phyloP scores from a whole-genome alignment of 1,284 basidiomycete genomes.

The Boletus smithii region DNA sequence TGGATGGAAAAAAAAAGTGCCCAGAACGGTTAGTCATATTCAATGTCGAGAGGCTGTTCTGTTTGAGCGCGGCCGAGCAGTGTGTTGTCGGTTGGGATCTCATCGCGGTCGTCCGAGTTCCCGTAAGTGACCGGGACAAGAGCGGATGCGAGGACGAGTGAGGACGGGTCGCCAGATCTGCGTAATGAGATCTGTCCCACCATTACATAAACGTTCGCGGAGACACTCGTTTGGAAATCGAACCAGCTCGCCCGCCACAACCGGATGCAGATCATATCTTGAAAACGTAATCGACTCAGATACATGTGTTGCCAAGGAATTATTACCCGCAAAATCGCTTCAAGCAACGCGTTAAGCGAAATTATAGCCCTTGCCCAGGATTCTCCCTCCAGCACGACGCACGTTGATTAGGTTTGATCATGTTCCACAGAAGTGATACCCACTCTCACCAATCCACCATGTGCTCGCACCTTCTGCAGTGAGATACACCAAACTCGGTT shows the following conservation, averaged over 20 bases:
- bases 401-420: too few species aligned
- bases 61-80: not conserved
- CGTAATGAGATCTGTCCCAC: not conserved
- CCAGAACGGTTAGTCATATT: not conserved
- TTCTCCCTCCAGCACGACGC: too few species aligned
- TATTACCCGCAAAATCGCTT: too few species aligned
- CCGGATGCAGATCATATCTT: constrained; percentile 1
- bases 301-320: not conserved
- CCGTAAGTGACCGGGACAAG: constrained; percentile 4
- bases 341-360: too few species aligned
- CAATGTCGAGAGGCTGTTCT: not conserved
- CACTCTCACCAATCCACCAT: too few species aligned
- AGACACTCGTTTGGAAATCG: constrained; percentile 6
- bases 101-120: not conserved
- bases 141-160: constrained; percentile 4
- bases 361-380: too few species aligned
- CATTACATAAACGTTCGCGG: constrained; percentile 12
- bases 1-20: not conserved
- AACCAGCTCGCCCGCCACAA: constrained; percentile 17
- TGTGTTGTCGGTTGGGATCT: not conserved
- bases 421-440: too few species aligned
- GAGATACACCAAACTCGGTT: not conserved
- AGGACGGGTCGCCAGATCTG: constrained; percentile 5
- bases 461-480: not conserved
- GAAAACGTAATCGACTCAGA: too few species aligned